Evolutionary conservation across 495 filamentous ascomycete genomes (phyloP).

Genomic region (Astrothelium macrocarpum): DNA sequence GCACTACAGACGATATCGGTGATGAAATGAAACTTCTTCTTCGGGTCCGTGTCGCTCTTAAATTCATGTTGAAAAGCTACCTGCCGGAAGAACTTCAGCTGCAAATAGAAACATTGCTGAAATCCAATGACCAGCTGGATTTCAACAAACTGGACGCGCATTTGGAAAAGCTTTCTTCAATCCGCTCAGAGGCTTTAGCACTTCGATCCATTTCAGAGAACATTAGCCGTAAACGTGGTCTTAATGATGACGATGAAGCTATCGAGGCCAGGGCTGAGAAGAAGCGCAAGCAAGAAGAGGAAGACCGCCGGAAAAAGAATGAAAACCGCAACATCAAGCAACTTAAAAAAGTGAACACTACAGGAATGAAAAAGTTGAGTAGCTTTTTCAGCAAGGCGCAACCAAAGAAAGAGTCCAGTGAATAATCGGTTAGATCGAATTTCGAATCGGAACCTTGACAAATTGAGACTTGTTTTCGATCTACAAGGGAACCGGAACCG

Average conservation of each 20-base stretch:
- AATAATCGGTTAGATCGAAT: background rate
- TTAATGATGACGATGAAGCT: constrained; percentile 58
- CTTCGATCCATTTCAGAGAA: constrained; percentile 55
- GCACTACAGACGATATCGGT: constrained; percentile 11
- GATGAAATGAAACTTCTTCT: constrained; percentile 51
- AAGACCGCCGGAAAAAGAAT: constrained; percentile 63
- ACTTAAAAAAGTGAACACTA: constrained; percentile 78
- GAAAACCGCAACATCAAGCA: constrained; percentile 66
- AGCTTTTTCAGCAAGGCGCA: constrained; percentile 76
- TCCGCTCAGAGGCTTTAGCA: constrained; percentile 59
- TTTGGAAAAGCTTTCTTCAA: constrained; percentile 49
- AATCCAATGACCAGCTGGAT: constrained; percentile 36
- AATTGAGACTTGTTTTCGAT: no score
- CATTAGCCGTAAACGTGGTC: constrained; percentile 60
- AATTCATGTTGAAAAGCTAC: constrained; percentile 70
- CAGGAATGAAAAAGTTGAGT: constrained; percentile 95
- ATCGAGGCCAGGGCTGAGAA: constrained; percentile 44
- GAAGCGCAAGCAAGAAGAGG: constrained; percentile 59
- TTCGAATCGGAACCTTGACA: no score
- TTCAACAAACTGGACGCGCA: constrained; percentile 62
- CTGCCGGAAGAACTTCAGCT: constrained; percentile 44
- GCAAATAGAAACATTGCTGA: constrained; percentile 41
- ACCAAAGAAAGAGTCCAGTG: constrained; percentile 8
- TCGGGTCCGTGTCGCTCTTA: constrained; percentile 61
- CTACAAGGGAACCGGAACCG: no score